phyloP scores from a whole-genome alignment of 2,329 filamentous ascomycete genomes.

The Pleomassaria siparia region DNA sequence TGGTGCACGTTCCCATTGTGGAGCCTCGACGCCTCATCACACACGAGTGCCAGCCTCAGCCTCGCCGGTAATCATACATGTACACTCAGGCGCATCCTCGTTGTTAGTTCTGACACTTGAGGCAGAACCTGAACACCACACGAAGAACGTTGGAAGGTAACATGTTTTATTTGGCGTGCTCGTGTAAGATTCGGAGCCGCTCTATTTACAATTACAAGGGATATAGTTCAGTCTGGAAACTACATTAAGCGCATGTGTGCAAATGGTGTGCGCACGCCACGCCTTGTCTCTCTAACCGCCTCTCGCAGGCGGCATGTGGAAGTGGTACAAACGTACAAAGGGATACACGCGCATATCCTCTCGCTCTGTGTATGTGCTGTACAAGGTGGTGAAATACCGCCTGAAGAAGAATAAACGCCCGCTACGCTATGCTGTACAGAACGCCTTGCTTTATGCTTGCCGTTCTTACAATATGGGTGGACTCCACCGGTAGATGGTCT shows the following conservation, averaged over 20 bases:
- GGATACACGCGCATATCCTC: conserved; percentile 2
- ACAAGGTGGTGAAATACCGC: background rate
- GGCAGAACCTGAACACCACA: background rate
- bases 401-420: conserved; percentile 30
- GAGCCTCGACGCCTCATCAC: conserved; percentile 4
- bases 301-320: background rate
- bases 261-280: background rate
- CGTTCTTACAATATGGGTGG: conserved; percentile 11
- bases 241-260: conserved; percentile 16
- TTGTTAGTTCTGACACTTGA: background rate
- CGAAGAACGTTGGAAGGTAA: conserved; percentile 14
- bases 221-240: conserved; percentile 13
- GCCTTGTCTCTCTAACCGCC: background rate
- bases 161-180: conserved; percentile 19
- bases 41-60: conserved; percentile 2
- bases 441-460: conserved; percentile 9
- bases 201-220: conserved; percentile 27
- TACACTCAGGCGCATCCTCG: no score
- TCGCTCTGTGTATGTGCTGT: conserved; percentile 1
- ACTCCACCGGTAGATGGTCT: no score
- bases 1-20: background rate
- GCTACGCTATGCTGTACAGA: conserved; percentile 34
- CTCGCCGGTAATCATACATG: no score
- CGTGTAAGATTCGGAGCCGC: conserved; percentile 6
- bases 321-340: background rate